phyloP scores from a whole-genome alignment of 164 flowering plant genomes.

The Liquidambar formosana region DNA sequence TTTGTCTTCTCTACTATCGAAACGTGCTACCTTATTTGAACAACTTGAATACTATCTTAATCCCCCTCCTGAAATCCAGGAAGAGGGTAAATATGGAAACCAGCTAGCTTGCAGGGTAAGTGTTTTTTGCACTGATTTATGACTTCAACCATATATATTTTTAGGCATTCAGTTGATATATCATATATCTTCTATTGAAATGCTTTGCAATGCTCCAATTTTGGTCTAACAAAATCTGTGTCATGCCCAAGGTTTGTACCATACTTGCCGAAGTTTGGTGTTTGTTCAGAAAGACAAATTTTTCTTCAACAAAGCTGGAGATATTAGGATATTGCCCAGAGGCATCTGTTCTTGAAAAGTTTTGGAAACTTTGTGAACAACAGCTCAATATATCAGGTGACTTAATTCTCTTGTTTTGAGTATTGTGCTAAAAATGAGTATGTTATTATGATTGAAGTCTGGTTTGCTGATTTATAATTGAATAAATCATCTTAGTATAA shows the following conservation, averaged over 20 bases:
- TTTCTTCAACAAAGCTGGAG: conserved; percentile 68
- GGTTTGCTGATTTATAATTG: no score
- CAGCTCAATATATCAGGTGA: conserved; percentile 75
- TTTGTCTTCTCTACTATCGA: conserved; percentile 57
- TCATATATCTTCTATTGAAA: not conserved
- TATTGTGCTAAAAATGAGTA: not conserved
- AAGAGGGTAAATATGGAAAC: conserved; percentile 39
- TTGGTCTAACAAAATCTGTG: conserved; percentile 13
- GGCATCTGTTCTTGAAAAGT: conserved; percentile 50
- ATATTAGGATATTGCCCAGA: conserved; percentile 72
- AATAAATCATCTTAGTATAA: no score
- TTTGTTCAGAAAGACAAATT: conserved; percentile 66
- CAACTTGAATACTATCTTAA: conserved; percentile 59
- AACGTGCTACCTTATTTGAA: conserved; percentile 67
- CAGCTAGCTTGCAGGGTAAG: conserved; percentile 79
- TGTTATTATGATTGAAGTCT: not conserved
- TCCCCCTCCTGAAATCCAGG: conserved; percentile 33
- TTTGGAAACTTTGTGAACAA: conserved; percentile 82
- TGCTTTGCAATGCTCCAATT: conserved; percentile 4
- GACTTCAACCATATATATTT: not conserved
- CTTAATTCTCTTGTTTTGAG: not conserved
- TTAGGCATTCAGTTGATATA: not conserved
- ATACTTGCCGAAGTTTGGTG: conserved; percentile 83
- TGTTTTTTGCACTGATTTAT: conserved; percentile 8
- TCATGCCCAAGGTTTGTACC: conserved; percentile 60